Percentiles rank a stretch among this genome's conserved stretches.
Evolutionary conservation across 1,284 basidiomycete genomes (phyloP).

Genomic region (Peniophora sp.): DNA sequence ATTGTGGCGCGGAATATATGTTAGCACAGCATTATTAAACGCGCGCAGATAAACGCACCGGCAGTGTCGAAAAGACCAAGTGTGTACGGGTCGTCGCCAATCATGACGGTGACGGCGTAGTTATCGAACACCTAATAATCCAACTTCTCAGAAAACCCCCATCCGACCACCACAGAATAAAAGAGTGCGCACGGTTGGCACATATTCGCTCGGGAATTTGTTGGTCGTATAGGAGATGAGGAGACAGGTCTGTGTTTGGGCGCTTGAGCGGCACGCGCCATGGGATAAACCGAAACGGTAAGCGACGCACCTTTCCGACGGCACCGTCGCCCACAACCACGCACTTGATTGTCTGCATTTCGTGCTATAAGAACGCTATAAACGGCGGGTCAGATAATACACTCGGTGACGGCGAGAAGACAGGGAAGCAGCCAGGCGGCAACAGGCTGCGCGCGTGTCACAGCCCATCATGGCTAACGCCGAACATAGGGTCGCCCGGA

Average conservation of each 20-base stretch:
- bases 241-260: slow-evolving; percentile 76
- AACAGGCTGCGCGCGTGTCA: background rate
- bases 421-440: background rate
- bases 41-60: slow-evolving; percentile 36
- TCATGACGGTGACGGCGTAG: slow-evolving; percentile 99
- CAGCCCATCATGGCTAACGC: background rate
- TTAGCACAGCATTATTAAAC: slow-evolving; percentile 7
- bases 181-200: slow-evolving; percentile 78
- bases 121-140: slow-evolving; percentile 87
- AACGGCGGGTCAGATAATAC: slow-evolving; percentile 1
- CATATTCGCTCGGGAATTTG: slow-evolving; percentile 98
- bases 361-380: slow-evolving; percentile 12
- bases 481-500: background rate
- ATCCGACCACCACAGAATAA: slow-evolving; percentile 7
- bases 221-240: slow-evolving; percentile 99
- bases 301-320: slow-evolving; percentile 85
- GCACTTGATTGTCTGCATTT: slow-evolving; percentile 97
- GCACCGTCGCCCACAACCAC: slow-evolving; percentile 99
- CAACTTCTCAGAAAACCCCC: slow-evolving; percentile 16
- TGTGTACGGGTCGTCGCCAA: slow-evolving; percentile 99
- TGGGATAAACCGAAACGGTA: slow-evolving; percentile 5
- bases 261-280: background rate
- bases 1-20: slow-evolving; percentile 6
- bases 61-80: slow-evolving; percentile 98
- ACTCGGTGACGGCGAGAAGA: background rate